Conservation (phyloP, 768 basidiomycete genomes). For the Russula earlei region DNA sequence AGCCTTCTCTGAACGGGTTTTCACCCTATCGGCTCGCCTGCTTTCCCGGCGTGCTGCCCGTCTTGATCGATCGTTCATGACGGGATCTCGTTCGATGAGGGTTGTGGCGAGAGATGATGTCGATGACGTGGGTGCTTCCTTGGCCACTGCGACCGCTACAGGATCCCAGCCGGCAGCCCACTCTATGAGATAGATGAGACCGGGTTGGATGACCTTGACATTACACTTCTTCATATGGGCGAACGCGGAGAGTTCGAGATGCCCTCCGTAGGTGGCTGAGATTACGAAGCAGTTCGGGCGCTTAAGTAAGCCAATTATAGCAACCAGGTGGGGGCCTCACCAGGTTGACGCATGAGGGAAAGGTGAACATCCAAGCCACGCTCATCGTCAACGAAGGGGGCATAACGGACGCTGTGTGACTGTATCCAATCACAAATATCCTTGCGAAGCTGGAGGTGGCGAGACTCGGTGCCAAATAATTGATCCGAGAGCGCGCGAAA, state of each 20-base stretch:
- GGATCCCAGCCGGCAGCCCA: constrained; percentile 55
- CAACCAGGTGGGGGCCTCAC: constrained; percentile 31
- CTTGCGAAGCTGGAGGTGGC: constrained; percentile 57
- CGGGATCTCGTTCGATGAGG: constrained; percentile 22
- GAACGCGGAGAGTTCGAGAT: constrained; percentile 89
- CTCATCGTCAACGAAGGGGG: constrained; percentile 81
- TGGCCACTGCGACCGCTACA: constrained; percentile 8
- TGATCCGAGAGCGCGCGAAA: constrained; percentile 89
- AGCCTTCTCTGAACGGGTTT: constrained; percentile 15
- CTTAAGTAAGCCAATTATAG: constrained; percentile 9
- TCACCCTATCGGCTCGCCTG: constrained; percentile 25
- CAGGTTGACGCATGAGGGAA: constrained; percentile 68
- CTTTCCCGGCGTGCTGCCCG: constrained; percentile 35
- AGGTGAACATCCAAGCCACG: constrained; percentile 67
- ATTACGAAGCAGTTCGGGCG: constrained; percentile 6
- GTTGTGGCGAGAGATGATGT: constrained; percentile 23
- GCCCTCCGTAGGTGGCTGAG: constrained; percentile 81
- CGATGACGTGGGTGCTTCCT: constrained; percentile 20
- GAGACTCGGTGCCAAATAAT: constrained; percentile 62
- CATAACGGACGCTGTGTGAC: constrained; percentile 59
- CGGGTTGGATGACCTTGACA: constrained; percentile 90
- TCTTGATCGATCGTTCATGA: constrained; percentile 34
- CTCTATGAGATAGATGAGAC: constrained; percentile 83
- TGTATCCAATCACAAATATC: constrained; percentile 82
- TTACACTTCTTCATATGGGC: constrained; percentile 68